Evolutionary conservation across 176 grass and related monocot species (phyloP).

Genomic region (Oryza rufipogon): DNA sequence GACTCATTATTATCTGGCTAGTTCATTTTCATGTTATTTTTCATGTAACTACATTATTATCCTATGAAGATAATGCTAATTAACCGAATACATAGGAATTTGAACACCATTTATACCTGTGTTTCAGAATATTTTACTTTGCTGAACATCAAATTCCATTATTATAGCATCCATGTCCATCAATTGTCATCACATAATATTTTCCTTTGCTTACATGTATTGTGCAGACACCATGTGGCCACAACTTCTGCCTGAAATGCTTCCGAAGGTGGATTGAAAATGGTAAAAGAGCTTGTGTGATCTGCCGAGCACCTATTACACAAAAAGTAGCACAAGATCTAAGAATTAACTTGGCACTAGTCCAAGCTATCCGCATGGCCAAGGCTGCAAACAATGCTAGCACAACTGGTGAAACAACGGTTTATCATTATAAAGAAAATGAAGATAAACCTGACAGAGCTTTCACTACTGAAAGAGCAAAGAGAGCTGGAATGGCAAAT

Average conservation of each 20-base stretch:
- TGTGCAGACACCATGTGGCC: conserved; percentile 78
- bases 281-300: conserved; percentile 62
- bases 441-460: conserved; percentile 82
- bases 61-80: too few relatives aligned
- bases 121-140: too few relatives aligned
- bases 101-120: too few relatives aligned
- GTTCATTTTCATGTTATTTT: too few relatives aligned
- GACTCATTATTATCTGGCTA: too few relatives aligned
- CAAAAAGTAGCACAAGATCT: conserved; percentile 70
- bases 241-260: conserved; percentile 94
- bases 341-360: conserved; percentile 75
- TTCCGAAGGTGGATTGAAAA: conserved; percentile 76
- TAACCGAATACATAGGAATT: too few relatives aligned
- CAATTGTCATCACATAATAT: too few relatives aligned
- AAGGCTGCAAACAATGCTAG: conserved; percentile 55
- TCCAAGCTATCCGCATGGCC: conserved; percentile 53
- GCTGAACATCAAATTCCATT: too few relatives aligned
- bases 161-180: too few relatives aligned
- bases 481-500: conserved; percentile 76
- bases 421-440: conserved; percentile 74
- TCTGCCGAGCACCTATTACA: conserved; percentile 61
- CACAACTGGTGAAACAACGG: background rate
- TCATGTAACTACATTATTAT: too few relatives aligned
- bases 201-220: too few relatives aligned
- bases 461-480: conserved; percentile 82